These are phyloP conservation scores for Fusarium virguliforme DNA, from an alignment of 2,329 filamentous ascomycete species.

Conservation along the genomic window DNA sequence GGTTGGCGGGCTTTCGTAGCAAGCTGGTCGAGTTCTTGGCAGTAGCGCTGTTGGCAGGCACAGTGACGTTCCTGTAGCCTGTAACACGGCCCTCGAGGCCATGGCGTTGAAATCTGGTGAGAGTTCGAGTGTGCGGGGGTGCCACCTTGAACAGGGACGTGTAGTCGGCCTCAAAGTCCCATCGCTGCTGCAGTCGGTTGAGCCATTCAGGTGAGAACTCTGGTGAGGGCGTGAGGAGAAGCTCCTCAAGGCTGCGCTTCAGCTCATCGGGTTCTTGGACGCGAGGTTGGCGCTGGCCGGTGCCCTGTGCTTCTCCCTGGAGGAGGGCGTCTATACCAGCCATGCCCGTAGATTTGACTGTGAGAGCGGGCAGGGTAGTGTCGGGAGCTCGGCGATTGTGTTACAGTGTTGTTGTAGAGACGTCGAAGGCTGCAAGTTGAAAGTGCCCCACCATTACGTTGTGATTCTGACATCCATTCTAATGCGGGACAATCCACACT, in stretches of 20 bases:
- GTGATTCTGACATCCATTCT: constrained; percentile 34
- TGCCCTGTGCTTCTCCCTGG: constrained; percentile 36
- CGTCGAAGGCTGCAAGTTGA: constrained; percentile 43
- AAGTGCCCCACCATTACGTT: constrained; percentile 49
- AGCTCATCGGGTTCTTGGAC: constrained; percentile 71
- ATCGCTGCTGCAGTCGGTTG: constrained; percentile 88
- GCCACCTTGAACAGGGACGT: constrained; percentile 89
- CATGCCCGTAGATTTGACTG: constrained; percentile 48
- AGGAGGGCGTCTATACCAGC: constrained; percentile 57
- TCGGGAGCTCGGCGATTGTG: constrained; percentile 15
- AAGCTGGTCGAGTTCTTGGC: constrained; percentile 97
- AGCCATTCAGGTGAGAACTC: constrained; percentile 90
- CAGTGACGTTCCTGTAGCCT: constrained; percentile 93
- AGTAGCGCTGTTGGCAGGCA: constrained; percentile 89
- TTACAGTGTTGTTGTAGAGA: constrained; percentile 18
- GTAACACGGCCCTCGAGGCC: constrained; percentile 94
- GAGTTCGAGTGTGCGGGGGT: constrained; percentile 93
- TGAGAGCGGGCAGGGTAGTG: constrained; percentile 15
- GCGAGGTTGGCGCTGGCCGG: constrained; percentile 36
- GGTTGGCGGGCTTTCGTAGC: constrained; percentile 85
- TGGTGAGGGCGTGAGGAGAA: constrained; percentile 84
- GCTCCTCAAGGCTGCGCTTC: constrained; percentile 79
- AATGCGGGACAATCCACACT: constrained; percentile 31
- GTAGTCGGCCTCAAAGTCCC: constrained; percentile 87
- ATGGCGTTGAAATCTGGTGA: constrained; percentile 92